A percentile compares a stretch with the other conserved stretches of the same genome.
These are phyloP conservation scores for Macrolepiota fuliginosa DNA, from an alignment of 768 basidiomycete species.

Conservation along the genomic window DNA sequence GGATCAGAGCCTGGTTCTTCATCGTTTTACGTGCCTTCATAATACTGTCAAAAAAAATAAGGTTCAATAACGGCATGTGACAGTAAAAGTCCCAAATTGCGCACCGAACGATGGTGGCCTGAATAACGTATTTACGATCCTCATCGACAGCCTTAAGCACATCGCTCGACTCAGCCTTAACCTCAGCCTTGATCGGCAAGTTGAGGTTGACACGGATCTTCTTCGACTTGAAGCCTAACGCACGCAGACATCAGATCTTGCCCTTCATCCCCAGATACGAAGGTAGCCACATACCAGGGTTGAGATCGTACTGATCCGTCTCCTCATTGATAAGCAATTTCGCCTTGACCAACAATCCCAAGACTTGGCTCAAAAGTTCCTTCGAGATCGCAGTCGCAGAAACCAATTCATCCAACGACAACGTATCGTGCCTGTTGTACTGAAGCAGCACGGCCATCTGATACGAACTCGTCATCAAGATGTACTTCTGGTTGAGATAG, in stretches of 20 bases:
- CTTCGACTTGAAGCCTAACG: conserved; percentile 83
- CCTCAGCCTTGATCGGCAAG: conserved; percentile 90
- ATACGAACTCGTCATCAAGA: conserved; percentile 93
- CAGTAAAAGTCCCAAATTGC: conserved; percentile 14
- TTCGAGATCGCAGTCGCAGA: conserved; percentile 79
- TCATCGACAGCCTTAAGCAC: conserved; percentile 95
- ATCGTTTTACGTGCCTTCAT: conserved; percentile 96
- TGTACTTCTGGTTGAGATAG: conserved; percentile 94
- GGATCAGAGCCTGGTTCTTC: conserved; percentile 89
- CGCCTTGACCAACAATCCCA: conserved; percentile 77
- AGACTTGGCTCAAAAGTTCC: conserved; percentile 72
- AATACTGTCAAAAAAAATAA: conserved; percentile 46
- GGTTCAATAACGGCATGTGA: not conserved
- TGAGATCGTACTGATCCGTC: conserved; percentile 87
- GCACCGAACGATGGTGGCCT: conserved; percentile 87
- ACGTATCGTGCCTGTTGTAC: conserved; percentile 90
- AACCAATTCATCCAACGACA: conserved; percentile 77
- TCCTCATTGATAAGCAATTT: conserved; percentile 90
- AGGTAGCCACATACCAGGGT: conserved; percentile 49
- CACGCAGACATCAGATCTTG: not conserved
- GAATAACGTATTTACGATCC: conserved; percentile 95
- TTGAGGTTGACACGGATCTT: conserved; percentile 93
- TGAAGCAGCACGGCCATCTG: conserved; percentile 96
- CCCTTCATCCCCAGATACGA: not conserved
- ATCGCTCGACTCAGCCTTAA: conserved; percentile 86